A percentile compares a stretch with the other conserved stretches of the same genome.
These are phyloP conservation scores for Macaranga tanarius DNA, from an alignment of 441 rosid genomes.

Conservation along the genomic window DNA sequence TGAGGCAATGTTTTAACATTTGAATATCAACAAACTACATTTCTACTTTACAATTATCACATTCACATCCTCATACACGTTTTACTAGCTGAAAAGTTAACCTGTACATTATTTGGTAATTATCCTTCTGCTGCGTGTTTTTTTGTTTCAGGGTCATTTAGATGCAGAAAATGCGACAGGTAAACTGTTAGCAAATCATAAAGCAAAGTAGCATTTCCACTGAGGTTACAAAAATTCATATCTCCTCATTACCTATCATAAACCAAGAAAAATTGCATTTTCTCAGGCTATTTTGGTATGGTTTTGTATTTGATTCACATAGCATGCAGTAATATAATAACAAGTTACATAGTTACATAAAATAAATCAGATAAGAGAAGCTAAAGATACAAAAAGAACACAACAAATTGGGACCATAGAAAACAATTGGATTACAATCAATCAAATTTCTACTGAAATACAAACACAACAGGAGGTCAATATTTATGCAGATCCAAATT, in stretches of 20 bases:
- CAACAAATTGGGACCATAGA: constrained; percentile 7
- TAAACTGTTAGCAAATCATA: too few relatives aligned
- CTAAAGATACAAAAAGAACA: constrained; percentile 18
- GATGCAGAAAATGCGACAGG: too few relatives aligned
- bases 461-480: background rate
- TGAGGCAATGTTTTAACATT: background rate
- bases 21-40: too few relatives aligned
- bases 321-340: background rate
- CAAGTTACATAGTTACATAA: background rate
- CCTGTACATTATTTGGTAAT: too few relatives aligned
- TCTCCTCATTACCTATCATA: too few relatives aligned
- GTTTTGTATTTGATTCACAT: background rate
- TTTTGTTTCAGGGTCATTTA: too few relatives aligned
- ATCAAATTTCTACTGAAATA: constrained; percentile 17
- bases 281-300: background rate
- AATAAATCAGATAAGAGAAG: background rate
- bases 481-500: constrained; percentile 35
- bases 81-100: too few relatives aligned
- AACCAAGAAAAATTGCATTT: background rate
- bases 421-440: constrained; percentile 21
- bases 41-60: too few relatives aligned
- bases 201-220: background rate
- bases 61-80: too few relatives aligned
- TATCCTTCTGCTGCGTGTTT: too few relatives aligned
- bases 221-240: background rate